A percentile compares a stretch with the other conserved stretches of the same genome.
Evolutionary conservation across 73 alveolate species (phyloP).

Genomic region (Symbiodinium pilosum): DNA sequence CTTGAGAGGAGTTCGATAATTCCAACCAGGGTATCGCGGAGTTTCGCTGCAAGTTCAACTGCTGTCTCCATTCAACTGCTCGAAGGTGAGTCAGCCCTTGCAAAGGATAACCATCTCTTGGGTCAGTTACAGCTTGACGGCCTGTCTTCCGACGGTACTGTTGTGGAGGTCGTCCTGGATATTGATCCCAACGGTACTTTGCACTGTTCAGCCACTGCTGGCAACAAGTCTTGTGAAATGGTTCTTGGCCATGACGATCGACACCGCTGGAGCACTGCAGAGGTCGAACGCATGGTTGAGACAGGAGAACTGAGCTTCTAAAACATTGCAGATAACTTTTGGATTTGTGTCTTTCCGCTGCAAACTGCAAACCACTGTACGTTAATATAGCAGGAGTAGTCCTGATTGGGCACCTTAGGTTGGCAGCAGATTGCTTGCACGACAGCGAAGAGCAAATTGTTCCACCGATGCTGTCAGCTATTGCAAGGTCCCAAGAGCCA

Average conservation of each 20-base stretch:
- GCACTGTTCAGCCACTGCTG: background rate
- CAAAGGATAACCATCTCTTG: constrained; percentile 9
- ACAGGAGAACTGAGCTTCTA: background rate
- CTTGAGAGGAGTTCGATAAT: constrained; percentile 11
- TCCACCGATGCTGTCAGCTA: background rate
- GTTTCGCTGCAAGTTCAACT: background rate
- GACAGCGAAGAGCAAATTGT: background rate
- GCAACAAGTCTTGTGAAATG: background rate
- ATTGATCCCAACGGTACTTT: background rate
- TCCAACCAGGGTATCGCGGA: constrained; percentile 22
- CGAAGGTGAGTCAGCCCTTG: constrained; percentile 38
- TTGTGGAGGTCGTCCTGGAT: background rate
- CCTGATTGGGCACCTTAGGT: background rate
- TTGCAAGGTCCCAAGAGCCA: background rate
- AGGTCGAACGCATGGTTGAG: background rate
- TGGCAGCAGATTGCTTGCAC: constrained; percentile 8
- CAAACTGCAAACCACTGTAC: no score
- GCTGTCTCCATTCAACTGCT: constrained; percentile 19
- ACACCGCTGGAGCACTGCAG: background rate
- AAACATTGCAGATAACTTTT: background rate
- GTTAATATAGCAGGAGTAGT: background rate
- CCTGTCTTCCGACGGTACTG: background rate
- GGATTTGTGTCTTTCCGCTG: background rate
- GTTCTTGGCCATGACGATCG: background rate
- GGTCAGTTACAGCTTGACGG: constrained; percentile 22